Percentiles rank a stretch among this genome's conserved stretches.
These are phyloP conservation scores for Trifolium pratense DNA, from an alignment of 306 rosid species.

Conservation along the genomic window DNA sequence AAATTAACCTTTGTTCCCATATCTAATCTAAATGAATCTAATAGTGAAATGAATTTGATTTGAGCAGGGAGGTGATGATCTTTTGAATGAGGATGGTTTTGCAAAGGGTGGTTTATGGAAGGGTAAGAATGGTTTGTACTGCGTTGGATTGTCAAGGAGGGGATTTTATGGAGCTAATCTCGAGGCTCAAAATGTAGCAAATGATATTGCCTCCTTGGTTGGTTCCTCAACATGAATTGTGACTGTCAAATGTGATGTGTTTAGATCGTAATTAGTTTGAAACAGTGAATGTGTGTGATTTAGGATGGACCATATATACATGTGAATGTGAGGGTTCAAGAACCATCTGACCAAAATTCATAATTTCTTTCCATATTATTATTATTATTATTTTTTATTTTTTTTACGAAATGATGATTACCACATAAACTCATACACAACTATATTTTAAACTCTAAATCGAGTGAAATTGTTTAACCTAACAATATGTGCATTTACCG, in stretches of 20 bases:
- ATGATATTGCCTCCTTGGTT: constrained; percentile 43
- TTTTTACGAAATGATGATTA: too few relatives aligned
- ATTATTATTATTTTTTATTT: too few relatives aligned
- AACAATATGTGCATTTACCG: too few relatives aligned
- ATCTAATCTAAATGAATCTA: neutral
- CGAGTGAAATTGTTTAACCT: too few relatives aligned
- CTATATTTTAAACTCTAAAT: too few relatives aligned
- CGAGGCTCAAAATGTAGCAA: constrained; percentile 63
- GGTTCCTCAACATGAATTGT: constrained; percentile 8
- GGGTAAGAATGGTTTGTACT: constrained; percentile 65
- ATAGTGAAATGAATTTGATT: neutral
- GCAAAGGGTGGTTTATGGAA: constrained; percentile 59
- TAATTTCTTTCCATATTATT: neutral
- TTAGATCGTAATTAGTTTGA: too few relatives aligned
- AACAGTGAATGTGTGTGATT: neutral
- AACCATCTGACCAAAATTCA: neutral
- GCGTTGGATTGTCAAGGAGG: constrained; percentile 63
- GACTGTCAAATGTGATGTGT: too few relatives aligned
- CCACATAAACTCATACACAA: too few relatives aligned
- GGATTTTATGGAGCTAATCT: constrained; percentile 63
- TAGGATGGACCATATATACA: neutral
- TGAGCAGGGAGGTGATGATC: constrained; percentile 59
- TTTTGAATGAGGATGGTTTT: constrained; percentile 66
- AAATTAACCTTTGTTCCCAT: too few relatives aligned
- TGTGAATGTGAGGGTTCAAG: neutral